Evolutionary conservation across 225 moss, liverwort and hornwort species (phyloP), one percentile per base, ranked within the genome.

Genomic region (Physcomitrium patens): DNA sequence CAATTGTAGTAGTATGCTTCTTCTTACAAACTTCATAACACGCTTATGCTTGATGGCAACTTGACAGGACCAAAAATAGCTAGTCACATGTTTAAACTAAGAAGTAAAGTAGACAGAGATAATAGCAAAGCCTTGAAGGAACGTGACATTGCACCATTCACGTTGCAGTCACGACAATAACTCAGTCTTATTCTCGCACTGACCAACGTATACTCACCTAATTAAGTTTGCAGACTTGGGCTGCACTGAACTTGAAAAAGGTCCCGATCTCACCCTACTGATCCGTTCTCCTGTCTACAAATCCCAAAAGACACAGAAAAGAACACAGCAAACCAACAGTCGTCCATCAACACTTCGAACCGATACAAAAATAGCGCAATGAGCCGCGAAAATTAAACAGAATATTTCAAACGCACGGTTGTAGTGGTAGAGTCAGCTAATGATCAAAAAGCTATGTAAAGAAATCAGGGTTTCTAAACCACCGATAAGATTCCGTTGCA

Each of bases 251-350:
- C 71, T 78, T 28, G 77, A 67, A 68, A 86, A 51, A 17, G 86
- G 83, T 19, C 80, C 89, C 17, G 81, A 77, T 67, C 83, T 81
- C 48, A 69, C 63, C 67, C 76, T 79, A 31, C 79, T 52, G 18
- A 71, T 55, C 24, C 78, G 74, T n/a, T 85, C 89, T 58, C 62
- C 80, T 51, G 73, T 67, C 82, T 78, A 37, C 66, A 18, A 22
- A 51, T 49, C 49, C 48, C 54, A 43, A 13, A 46, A n/a, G 15
- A 49, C 12, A 49, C 24, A 24, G 24, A 49, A 15, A 49, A 49
- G 12, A 49, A 37, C 31, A 37, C 31, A 37, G 31, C 31, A 37
- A 37, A 37, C 31, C 31, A 37, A 37, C 31, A 7, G 31, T 37
- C 31, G 5, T 7, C 7, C 31, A 37, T 37, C 31, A 37, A 37